Conservation (phyloP, 225 moss, liverwort and hornwort genomes). For the Marchantia polymorpha region DNA sequence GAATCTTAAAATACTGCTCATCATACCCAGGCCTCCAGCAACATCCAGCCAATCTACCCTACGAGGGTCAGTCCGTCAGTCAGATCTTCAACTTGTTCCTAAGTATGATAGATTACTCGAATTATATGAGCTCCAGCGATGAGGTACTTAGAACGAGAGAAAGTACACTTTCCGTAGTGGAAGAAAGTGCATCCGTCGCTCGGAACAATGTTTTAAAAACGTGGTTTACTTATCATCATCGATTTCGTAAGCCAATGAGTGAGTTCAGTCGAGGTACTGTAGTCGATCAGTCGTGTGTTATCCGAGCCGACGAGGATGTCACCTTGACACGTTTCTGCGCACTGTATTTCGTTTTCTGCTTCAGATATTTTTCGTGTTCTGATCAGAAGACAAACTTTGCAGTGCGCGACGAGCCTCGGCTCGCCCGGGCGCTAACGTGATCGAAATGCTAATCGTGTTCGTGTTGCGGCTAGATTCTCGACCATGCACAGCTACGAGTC, state of each 20-base stretch:
- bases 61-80: no score
- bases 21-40: background rate
- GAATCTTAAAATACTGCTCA: background rate
- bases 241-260: background rate
- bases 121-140: background rate
- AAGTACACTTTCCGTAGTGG: background rate
- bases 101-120: background rate
- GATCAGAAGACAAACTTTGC: no score
- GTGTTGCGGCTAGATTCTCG: no score
- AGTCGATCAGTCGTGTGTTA: background rate
- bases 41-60: background rate
- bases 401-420: no score
- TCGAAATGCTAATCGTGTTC: no score
- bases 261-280: background rate
- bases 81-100: background rate
- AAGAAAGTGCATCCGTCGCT: background rate
- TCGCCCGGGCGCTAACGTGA: no score
- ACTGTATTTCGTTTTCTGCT: no score
- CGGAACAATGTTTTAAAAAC: background rate
- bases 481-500: no score
- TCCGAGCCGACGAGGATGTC: background rate
- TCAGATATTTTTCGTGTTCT: no score
- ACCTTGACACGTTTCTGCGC: background rate
- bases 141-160: background rate
- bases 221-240: background rate